Conservation (phyloP, 2,329 filamentous ascomycete genomes). For the Neonectria sp. region DNA sequence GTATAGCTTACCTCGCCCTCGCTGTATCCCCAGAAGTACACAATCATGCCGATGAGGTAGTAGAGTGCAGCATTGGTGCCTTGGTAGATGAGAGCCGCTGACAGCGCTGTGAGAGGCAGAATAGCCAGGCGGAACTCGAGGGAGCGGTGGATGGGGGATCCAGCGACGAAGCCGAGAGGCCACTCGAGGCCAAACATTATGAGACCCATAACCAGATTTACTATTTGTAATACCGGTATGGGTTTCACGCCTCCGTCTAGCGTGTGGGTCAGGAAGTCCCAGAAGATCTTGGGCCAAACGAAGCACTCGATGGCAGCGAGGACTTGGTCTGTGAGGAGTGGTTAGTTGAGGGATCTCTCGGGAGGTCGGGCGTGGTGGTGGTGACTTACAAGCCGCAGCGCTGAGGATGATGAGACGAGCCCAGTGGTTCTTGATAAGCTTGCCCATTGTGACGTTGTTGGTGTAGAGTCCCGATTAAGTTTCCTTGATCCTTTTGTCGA, state of each 20-base stretch:
- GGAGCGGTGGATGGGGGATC: slow-evolving; percentile 84
- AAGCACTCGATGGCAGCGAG: slow-evolving; percentile 87
- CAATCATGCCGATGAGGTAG: slow-evolving; percentile 86
- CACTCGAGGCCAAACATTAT: slow-evolving; percentile 90
- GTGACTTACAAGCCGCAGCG: slow-evolving; percentile 78
- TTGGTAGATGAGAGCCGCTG: slow-evolving; percentile 88
- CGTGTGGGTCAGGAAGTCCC: slow-evolving; percentile 94
- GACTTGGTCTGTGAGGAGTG: slow-evolving; percentile 81
- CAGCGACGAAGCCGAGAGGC: slow-evolving; percentile 85
- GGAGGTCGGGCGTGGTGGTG: not conserved
- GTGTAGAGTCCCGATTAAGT: slow-evolving; percentile 31
- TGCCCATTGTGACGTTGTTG: slow-evolving; percentile 78
- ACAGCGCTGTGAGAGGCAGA: slow-evolving; percentile 83
- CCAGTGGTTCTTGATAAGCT: slow-evolving; percentile 99
- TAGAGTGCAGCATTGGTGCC: slow-evolving; percentile 93
- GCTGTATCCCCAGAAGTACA: slow-evolving; percentile 98
- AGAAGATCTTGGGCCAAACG: slow-evolving; percentile 99
- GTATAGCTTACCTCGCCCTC: slow-evolving; percentile 88
- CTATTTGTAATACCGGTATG: slow-evolving; percentile 87
- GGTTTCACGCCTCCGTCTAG: slow-evolving; percentile 90
- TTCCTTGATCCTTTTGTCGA: slow-evolving; percentile 26
- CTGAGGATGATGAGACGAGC: slow-evolving; percentile 93
- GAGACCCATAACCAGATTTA: slow-evolving; percentile 89
- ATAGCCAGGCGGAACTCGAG: slow-evolving; percentile 89
- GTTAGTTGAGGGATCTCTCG: slow-evolving; percentile 44